Conservation (phyloP, 202 grass and related monocot genomes). For the Cymbopogon flexuosus region DNA sequence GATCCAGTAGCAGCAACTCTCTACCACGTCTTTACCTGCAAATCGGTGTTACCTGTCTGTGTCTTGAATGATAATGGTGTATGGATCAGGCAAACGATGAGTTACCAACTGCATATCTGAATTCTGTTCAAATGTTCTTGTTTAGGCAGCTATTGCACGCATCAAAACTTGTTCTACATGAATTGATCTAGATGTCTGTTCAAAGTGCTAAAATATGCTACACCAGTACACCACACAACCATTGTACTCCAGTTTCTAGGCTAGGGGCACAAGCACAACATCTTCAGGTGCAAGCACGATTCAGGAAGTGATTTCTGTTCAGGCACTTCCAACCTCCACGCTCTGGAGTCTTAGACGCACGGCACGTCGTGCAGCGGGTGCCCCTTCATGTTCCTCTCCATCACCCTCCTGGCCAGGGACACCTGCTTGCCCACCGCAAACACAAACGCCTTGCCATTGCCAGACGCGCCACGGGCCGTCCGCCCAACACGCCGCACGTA, state of each 20-base stretch:
- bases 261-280: neutral
- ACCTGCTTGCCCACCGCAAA: constrained; percentile 90
- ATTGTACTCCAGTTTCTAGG: neutral
- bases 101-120: neutral
- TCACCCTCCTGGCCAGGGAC: constrained; percentile 73
- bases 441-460: constrained; percentile 70
- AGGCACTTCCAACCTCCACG: neutral
- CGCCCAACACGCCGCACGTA: constrained; percentile 72
- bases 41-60: neutral
- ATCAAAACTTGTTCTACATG: neutral
- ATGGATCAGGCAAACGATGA: neutral
- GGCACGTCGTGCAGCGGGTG: constrained; percentile 81
- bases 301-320: neutral
- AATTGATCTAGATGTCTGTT: neutral
- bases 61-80: neutral
- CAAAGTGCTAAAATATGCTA: neutral
- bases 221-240: neutral
- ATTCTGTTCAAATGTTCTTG: neutral
- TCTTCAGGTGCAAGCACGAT: neutral
- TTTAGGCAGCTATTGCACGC: neutral
- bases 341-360: neutral
- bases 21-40: neutral
- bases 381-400: constrained; percentile 78
- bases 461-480: constrained; percentile 65
- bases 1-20: neutral